Base-by-base conservation (phyloP, 2,329 filamentous ascomycete genomes). In the Penicillium sp. region DNA sequence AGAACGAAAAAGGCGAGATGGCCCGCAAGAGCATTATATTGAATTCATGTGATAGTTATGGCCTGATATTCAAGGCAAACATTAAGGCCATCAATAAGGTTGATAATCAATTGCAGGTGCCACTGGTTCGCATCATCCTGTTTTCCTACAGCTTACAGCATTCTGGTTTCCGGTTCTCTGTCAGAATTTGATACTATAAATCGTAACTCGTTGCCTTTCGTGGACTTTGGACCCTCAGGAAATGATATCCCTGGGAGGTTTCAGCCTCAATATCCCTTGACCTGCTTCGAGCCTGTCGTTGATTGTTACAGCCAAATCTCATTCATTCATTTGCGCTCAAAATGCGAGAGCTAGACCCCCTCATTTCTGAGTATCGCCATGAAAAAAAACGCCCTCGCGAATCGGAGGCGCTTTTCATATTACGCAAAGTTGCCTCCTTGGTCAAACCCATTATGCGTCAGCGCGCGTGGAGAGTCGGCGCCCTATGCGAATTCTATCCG, bases 361-460 rank as follows among this genome's bases (percentile, higher is more conserved):
- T 84, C 7, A 75, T 86, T 37, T 72, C 70, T 4, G 78, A 81
- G 68, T 86, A 83, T 65, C 80, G 83, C 48, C 82, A 85, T 76
- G 76, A 85, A n/a, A 80, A 81, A 49, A 74, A 77, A 30, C 75
- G 79, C 8, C 77, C 79, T 11, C 77, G 82, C 11, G 80, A 82
- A 63, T 74, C 78, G n/a, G 83, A 85, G 62, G 83, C 83, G 11
- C 72, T 85, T 3, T 71, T 85, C 38, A 86, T 85, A 59, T 83
- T 98, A 26, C 90, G 88, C 70, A 93, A 90, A 76, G 84, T 96
- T 43, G 92, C 92, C 2, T 96, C 93, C 28, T 79, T 96, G 59
- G 93, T 97, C 63, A 97, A 97, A 75, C 94, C 94, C 19, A 91
- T 98, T 64, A 98, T 98, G 93, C 85, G 92, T 65, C 92, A 92